Percentiles rank a stretch among this genome's conserved stretches.
phyloP scores from a whole-genome alignment of 257 asterid genomes.

The Solanum pennellii region DNA sequence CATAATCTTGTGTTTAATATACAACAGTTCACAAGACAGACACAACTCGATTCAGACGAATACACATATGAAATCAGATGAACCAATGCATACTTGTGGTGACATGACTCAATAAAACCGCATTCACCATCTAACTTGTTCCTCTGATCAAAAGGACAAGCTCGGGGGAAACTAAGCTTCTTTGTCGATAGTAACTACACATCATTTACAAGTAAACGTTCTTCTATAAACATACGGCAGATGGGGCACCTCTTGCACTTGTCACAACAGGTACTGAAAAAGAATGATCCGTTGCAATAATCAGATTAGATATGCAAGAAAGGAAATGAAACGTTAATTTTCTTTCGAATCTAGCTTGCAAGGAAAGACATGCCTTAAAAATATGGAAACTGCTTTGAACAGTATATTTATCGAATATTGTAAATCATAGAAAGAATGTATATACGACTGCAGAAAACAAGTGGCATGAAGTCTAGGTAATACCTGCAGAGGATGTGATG shows the following conservation, averaged over 20 bases:
- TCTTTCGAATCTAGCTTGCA: background rate
- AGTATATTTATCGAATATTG: background rate
- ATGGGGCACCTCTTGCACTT: conserved; percentile 95
- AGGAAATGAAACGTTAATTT: background rate
- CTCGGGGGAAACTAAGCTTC: background rate
- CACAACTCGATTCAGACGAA: background rate
- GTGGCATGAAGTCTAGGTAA: background rate
- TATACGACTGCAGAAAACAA: background rate
- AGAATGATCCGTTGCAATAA: background rate
- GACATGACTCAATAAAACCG: conserved; percentile 49
- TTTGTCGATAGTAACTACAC: conserved; percentile 23
- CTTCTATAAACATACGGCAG: conserved; percentile 74
- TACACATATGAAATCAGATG: background rate
- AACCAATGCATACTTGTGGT: conserved; percentile 13
- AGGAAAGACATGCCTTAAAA: background rate
- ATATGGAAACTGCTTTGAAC: background rate
- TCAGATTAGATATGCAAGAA: background rate
- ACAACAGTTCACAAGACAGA: conserved; percentile 1
- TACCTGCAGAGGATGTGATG: conserved; percentile 96
- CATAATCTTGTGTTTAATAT: background rate
- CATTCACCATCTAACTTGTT: conserved; percentile 31
- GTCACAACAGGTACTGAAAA: conserved; percentile 59
- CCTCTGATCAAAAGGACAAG: background rate
- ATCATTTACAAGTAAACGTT: conserved; percentile 57
- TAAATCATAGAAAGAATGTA: background rate